Percentiles rank a stretch among this genome's conserved stretches.
phyloP scores from a whole-genome alignment of 1,284 basidiomycete genomes.

The Leccinum proximum region DNA sequence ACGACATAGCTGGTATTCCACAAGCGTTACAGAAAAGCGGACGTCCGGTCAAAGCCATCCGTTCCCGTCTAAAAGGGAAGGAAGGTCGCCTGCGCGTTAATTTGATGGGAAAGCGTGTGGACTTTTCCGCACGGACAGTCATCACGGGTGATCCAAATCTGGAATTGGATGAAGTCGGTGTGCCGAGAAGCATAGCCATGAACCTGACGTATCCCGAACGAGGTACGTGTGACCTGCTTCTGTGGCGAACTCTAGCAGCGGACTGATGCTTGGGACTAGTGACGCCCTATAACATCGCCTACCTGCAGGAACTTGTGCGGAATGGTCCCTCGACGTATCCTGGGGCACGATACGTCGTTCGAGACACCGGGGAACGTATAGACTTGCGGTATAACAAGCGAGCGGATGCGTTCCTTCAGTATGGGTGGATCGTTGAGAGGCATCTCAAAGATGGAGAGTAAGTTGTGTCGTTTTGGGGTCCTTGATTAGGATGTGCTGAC shows the following conservation, averaged over 20 bases:
- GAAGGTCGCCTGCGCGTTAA: conserved; percentile 98
- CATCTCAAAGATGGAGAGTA: conserved; percentile 98
- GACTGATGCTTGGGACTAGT: conserved; percentile 46
- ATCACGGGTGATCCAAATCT: conserved; percentile 99
- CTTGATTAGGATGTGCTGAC: conserved; percentile 7
- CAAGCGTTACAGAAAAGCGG: conserved; percentile 98
- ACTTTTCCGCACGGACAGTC: conserved; percentile 98
- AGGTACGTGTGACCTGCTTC: conserved; percentile 47
- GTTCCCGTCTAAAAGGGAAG: conserved; percentile 97
- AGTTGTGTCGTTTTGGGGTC: conserved; percentile 34
- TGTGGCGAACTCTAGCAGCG: not conserved
- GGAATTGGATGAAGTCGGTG: conserved; percentile 96
- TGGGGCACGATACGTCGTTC: conserved; percentile 95
- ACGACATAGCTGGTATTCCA: conserved; percentile 98
- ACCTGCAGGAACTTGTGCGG: conserved; percentile 94
- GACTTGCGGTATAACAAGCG: conserved; percentile 97
- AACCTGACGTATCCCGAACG: conserved; percentile 98
- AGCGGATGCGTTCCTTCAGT: conserved; percentile 97
- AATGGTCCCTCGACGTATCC: conserved; percentile 97
- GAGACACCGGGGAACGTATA: conserved; percentile 98
- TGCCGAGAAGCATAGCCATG: conserved; percentile 97
- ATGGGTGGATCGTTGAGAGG: conserved; percentile 98
- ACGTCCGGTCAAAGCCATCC: conserved; percentile 97
- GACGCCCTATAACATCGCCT: conserved; percentile 96
- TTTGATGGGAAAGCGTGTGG: conserved; percentile 99